Evolutionary conservation across 768 basidiomycete genomes (phyloP), one percentile per base, ranked within the genome.

Genomic region (Russula sp.): DNA sequence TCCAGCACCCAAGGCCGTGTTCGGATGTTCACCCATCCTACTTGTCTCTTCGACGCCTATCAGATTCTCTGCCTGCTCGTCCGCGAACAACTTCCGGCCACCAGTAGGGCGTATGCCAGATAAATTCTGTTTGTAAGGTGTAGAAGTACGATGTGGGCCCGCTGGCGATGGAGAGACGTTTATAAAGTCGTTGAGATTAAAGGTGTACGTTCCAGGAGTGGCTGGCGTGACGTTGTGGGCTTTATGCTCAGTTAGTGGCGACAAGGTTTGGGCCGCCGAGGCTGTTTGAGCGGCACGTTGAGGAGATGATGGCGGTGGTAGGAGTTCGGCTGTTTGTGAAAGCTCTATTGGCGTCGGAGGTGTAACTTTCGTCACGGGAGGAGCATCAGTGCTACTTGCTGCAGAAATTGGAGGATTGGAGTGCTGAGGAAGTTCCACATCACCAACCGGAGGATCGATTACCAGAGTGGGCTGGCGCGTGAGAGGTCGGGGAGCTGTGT

Each of bases 151-250:
- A 44, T 66, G 61, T 14, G 65, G 61, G 11, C 58, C 66, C 14
- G 68, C 68, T 2, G 69, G 69, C 2, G 69, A 70, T 46, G 69
- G 69, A 16, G 69, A 70, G 26, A 70, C 68, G 32, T 70, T 70
- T 51, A 70, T 69, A 40, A 70, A 70, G 42, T 70, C 69, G 24
- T 70, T 66, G 38, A 70, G 59, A 51, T 70, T 70, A 44, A 70
- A 70, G 16, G 69, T 62, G 51, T 66, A 68, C 2, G 61, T 67
- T 20, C 69, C 69, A 16, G 69, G 69, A 16, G 69, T 70, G 30
- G 68, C 57, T 10, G 68, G 68, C 10, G 65, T 42, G 10, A 53
- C 26, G 20, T 61, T 52, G 30, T 67, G 66, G 16, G n/a, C 38
- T 44, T 67, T 67, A 34, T 44, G 58, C 24, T 65, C 63, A 38